Evolutionary conservation across 306 rosid species (phyloP).

Genomic region (Quercus dentata): DNA sequence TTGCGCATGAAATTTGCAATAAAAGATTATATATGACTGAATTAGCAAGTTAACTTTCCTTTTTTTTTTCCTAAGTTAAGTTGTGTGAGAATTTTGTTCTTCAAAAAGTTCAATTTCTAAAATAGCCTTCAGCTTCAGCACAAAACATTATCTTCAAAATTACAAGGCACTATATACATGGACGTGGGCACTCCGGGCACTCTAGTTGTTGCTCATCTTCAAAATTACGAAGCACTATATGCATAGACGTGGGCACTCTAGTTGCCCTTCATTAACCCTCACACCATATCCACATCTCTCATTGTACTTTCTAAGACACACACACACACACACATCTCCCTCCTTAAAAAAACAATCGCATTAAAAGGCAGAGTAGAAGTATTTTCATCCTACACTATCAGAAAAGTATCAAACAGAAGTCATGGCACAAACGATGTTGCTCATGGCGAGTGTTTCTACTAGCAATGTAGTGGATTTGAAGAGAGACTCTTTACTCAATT

Average conservation of each 20-base stretch:
- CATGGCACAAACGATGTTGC: constrained; percentile 92
- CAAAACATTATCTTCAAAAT: constrained; percentile 41
- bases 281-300: constrained; percentile 65
- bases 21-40: not conserved
- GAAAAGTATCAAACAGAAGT: not conserved
- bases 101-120: not conserved
- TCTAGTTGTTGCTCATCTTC: constrained; percentile 32
- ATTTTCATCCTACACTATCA: not conserved
- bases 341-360: not conserved
- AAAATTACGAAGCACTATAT: constrained; percentile 16
- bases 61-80: not conserved
- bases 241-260: constrained; percentile 69
- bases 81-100: not conserved
- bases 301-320: constrained; percentile 10
- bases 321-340: constrained; percentile 12
- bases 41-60: not conserved
- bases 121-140: not conserved
- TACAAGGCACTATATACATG: constrained; percentile 13
- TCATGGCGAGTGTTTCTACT: constrained; percentile 62
- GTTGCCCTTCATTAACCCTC: constrained; percentile 42
- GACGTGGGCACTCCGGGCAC: constrained; percentile 61
- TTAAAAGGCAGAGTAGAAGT: not conserved
- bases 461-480: constrained; percentile 49
- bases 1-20: too few species aligned
- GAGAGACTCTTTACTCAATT: constrained; percentile 53